phyloP scores from a whole-genome alignment of 1,284 basidiomycete genomes.

The Tranzscheliella williamsii region DNA sequence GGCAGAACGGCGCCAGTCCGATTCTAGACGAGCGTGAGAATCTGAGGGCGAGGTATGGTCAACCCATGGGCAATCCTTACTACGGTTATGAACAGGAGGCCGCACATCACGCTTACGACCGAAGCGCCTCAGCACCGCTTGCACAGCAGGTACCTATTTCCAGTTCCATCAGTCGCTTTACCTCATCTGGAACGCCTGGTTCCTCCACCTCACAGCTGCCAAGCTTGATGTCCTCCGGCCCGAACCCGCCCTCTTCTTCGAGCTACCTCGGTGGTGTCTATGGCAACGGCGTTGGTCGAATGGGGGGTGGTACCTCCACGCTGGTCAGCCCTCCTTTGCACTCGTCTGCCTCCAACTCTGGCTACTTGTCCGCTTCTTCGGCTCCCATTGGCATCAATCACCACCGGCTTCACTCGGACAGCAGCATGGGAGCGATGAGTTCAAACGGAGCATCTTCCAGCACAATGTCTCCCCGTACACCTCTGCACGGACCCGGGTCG shows the following conservation, averaged over 20 bases:
- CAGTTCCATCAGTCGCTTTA: constrained; percentile 26
- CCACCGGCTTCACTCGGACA: constrained; percentile 39
- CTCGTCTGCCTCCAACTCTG: constrained; percentile 7
- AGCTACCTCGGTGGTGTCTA: constrained; percentile 27
- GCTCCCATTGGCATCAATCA: constrained; percentile 27
- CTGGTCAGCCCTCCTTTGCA: constrained; percentile 36
- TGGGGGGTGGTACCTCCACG: constrained; percentile 11
- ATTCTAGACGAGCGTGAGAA: constrained; percentile 31
- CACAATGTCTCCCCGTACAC: constrained; percentile 42
- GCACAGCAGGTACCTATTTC: constrained; percentile 23
- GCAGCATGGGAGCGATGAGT: constrained; percentile 25
- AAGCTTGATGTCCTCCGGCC: constrained; percentile 4
- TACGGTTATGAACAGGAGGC: constrained; percentile 33
- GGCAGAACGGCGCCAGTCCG: constrained; percentile 18
- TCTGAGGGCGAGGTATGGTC: constrained; percentile 17
- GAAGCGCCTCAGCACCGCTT: constrained; percentile 27
- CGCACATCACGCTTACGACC: constrained; percentile 28
- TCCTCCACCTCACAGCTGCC: constrained; percentile 30
- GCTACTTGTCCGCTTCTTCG: constrained; percentile 26
- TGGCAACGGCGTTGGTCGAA: constrained; percentile 8
- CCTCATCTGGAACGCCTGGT: constrained; percentile 13
- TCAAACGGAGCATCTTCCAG: constrained; percentile 10
- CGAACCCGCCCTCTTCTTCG: neutral
- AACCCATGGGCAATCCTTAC: constrained; percentile 10
- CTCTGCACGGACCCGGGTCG: constrained; percentile 24